Evolutionary conservation across 179 eudicot species (phyloP).

Genomic region (Camellia oleifera): DNA sequence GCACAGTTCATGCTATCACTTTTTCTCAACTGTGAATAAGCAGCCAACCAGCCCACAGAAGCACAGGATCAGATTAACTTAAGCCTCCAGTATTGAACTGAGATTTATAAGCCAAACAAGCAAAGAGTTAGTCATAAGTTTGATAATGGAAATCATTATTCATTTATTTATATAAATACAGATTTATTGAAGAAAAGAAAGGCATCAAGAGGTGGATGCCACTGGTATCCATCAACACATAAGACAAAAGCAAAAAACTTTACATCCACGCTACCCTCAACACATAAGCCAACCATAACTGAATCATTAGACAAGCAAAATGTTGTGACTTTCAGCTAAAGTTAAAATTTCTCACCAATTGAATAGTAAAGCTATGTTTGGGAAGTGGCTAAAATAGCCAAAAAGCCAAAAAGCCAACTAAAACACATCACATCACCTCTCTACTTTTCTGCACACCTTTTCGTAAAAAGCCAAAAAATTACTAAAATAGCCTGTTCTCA

Average conservation of each 20-base stretch:
- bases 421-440: too few relatives aligned
- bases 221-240: neutral
- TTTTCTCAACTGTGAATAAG: neutral
- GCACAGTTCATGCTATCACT: neutral
- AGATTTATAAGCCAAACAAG: neutral
- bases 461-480: too few relatives aligned
- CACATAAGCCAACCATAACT: neutral
- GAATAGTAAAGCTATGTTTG: neutral
- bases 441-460: too few relatives aligned
- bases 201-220: neutral
- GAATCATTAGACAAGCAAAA: neutral
- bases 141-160: too few relatives aligned
- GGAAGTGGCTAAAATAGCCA: too few relatives aligned
- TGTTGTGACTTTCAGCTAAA: neutral
- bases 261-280: neutral
- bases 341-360: neutral
- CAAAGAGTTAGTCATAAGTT: neutral
- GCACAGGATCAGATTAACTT: neutral
- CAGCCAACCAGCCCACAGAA: neutral
- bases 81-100: slow-evolving; percentile 1
- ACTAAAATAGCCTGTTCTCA: too few relatives aligned
- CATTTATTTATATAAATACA: too few relatives aligned
- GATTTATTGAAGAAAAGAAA: neutral
- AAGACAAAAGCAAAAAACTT: neutral
- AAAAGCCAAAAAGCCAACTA: too few relatives aligned